These are phyloP conservation scores for Lachancea fermentati DNA, from an alignment of 805 yeast species.

Conservation along the genomic window DNA sequence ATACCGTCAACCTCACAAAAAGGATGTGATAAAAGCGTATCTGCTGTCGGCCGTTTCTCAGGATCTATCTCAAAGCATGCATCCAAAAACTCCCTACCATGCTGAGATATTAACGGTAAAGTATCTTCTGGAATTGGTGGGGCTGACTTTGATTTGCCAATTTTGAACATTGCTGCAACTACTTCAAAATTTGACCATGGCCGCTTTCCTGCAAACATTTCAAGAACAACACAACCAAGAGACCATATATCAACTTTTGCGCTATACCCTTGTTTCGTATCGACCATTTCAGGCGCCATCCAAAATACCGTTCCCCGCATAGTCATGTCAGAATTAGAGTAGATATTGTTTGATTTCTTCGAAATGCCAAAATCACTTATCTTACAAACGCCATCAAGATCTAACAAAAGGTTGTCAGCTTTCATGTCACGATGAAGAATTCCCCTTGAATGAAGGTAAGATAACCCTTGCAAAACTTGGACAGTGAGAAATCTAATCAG, in stretches of 20 bases:
- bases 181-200: conserved; percentile 98
- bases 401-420: conserved; percentile 86
- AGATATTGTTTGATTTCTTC: conserved; percentile 76
- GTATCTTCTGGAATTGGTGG: conserved; percentile 97
- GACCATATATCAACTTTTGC: conserved; percentile 99
- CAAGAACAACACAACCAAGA: conserved; percentile 91
- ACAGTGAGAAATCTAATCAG: conserved; percentile 65
- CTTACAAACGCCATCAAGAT: conserved; percentile 88
- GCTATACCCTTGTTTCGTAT: conserved; percentile 88
- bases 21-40: conserved; percentile 47
- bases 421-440: conserved; percentile 91
- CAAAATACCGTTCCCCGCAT: conserved; percentile 98
- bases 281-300: conserved; percentile 99
- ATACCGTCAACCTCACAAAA: conserved; percentile 39
- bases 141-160: conserved; percentile 78
- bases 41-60: conserved; percentile 83
- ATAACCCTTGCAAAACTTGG: conserved; percentile 78
- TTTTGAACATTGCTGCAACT: conserved; percentile 87
- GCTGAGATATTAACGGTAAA: conserved; percentile 50
- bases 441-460: conserved; percentile 83
- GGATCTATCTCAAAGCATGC: conserved; percentile 76
- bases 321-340: conserved; percentile 91
- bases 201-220: conserved; percentile 95
- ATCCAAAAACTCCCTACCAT: conserved; percentile 67
- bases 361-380: conserved; percentile 97